Evolutionary conservation across 1,284 basidiomycete genomes (phyloP).

Genomic region (Apiotrichum mycotoxinovorans): DNA sequence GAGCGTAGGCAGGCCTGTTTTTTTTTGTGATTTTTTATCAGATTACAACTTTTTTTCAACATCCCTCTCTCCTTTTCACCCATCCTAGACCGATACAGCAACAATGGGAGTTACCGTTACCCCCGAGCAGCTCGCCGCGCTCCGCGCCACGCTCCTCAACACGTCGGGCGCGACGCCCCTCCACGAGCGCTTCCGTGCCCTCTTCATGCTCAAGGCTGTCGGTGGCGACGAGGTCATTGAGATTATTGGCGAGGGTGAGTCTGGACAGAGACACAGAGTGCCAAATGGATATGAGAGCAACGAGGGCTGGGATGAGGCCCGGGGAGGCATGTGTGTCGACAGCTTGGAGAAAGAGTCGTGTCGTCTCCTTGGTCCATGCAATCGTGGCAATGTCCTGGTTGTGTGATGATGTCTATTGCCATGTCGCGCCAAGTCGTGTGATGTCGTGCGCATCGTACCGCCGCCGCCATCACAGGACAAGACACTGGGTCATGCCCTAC

Average conservation of each 20-base stretch:
- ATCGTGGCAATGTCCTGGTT: no score
- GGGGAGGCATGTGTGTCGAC: no score
- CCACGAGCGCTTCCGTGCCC: constrained; percentile 83
- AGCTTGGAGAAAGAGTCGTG: no score
- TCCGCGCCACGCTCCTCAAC: constrained; percentile 65
- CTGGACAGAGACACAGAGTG: neutral
- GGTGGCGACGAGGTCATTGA: constrained; percentile 67
- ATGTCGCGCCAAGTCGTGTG: neutral
- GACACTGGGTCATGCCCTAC: no score
- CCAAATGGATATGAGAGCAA: neutral
- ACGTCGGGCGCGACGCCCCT: constrained; percentile 67
- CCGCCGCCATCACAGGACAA: no score
- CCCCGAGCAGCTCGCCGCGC: constrained; percentile 36
- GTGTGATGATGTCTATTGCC: neutral
- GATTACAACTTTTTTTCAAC: constrained; percentile 1
- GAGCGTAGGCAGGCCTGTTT: neutral
- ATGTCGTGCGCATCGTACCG: no score
- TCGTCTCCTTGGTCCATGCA: no score
- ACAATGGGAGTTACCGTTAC: constrained; percentile 43
- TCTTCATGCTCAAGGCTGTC: constrained; percentile 90
- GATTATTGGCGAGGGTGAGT: constrained; percentile 77
- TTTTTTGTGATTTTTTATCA: constrained; percentile 5
- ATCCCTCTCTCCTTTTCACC: neutral
- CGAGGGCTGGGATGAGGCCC: no score
- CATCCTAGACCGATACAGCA: no score